Percentiles rank a stretch among this genome's conserved stretches.
Evolutionary conservation across 2,329 filamentous ascomycete genomes (phyloP).

Genomic region (Albifimbria verrucaria): DNA sequence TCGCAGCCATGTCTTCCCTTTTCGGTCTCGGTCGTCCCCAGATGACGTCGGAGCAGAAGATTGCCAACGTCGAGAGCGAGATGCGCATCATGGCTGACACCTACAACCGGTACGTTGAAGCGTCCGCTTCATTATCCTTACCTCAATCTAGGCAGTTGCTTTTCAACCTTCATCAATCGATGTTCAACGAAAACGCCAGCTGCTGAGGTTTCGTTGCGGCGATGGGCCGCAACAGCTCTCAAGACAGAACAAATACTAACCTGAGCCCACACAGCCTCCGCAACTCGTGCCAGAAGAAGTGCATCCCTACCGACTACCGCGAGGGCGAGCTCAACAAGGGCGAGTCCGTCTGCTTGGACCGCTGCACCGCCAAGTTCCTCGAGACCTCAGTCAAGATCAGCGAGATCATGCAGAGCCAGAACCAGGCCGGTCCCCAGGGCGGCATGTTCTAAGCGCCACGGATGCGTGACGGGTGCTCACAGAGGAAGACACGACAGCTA

Average conservation of each 20-base stretch:
- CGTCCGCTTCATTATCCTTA: not conserved
- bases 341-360: conserved; percentile 96
- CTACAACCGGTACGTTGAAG: conserved; percentile 77
- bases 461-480: not conserved
- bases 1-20: conserved; percentile 37
- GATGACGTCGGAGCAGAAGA: conserved; percentile 94
- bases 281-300: conserved; percentile 89
- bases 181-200: too few relatives aligned
- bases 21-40: conserved; percentile 62
- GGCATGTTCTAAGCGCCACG: conserved; percentile 35
- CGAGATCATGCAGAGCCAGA: conserved; percentile 92
- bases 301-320: conserved; percentile 87
- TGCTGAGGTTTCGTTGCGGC: too few relatives aligned
- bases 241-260: too few relatives aligned
- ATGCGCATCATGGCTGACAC: conserved; percentile 97
- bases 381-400: conserved; percentile 97
- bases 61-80: conserved; percentile 92
- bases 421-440: conserved; percentile 43
- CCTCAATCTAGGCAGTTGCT: not conserved
- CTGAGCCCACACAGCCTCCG: conserved; percentile 59
- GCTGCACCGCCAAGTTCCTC: conserved; percentile 97
- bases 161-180: too few relatives aligned
- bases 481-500: too few relatives aligned
- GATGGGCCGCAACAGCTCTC: too few relatives aligned
- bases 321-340: conserved; percentile 98